Conservation (phyloP, 495 filamentous ascomycete species). For the Penicillium maclennaniae region DNA sequence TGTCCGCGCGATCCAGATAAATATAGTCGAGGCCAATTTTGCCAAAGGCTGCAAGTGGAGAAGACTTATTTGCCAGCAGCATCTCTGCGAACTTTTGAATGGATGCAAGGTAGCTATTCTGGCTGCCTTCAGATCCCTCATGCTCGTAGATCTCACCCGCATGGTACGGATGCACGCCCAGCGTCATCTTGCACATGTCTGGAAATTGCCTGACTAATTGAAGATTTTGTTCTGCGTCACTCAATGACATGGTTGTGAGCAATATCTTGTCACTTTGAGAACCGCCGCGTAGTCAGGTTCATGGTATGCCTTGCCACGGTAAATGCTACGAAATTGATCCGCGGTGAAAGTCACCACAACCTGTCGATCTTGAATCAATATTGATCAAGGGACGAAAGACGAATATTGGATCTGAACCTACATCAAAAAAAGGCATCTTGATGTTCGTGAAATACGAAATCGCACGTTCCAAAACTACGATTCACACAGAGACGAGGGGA, state of each 20-base stretch:
- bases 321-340: slow-evolving; percentile 32
- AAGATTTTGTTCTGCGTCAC: slow-evolving; percentile 19
- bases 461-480: no score
- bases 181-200: slow-evolving; percentile 27
- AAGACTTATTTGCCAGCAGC: slow-evolving; percentile 10
- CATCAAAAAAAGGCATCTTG: no score
- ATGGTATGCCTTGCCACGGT: slow-evolving; percentile 31
- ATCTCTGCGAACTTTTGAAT: slow-evolving; percentile 6
- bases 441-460: no score
- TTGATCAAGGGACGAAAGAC: no score
- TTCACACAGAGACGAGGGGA: no score
- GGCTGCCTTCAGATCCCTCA: no score
- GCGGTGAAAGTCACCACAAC: slow-evolving; percentile 32
- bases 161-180: slow-evolving; percentile 33
- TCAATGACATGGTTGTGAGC: slow-evolving; percentile 27
- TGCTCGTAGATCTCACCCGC: slow-evolving; percentile 23
- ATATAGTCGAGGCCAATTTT: slow-evolving; percentile 34
- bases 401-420: no score
- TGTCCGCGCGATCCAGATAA: slow-evolving; percentile 27
- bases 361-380: neutral
- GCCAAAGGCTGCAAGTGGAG: slow-evolving; percentile 27
- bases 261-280: slow-evolving; percentile 23
- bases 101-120: slow-evolving; percentile 6
- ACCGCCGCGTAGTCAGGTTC: slow-evolving; percentile 23
- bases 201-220: slow-evolving; percentile 24